These are phyloP conservation scores for Chlamydomonas incerta DNA, from an alignment of 139 green algal species.

Conservation along the genomic window DNA sequence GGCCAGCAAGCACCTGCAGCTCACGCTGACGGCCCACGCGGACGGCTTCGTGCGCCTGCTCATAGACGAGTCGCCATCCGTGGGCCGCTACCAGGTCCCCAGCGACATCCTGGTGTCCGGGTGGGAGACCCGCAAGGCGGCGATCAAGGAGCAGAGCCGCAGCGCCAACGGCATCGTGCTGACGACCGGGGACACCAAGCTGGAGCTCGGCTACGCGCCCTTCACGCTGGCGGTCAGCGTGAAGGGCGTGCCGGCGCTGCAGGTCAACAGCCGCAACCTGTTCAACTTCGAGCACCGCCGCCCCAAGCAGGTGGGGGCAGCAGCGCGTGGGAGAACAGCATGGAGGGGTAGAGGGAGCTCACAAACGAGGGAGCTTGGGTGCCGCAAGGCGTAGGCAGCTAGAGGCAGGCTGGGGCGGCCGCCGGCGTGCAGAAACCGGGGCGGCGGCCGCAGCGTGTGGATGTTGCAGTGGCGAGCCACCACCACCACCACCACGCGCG, in stretches of 20 bases:
- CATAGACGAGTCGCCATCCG: conserved; percentile 74
- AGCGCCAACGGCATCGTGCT: neutral
- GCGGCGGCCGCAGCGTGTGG: too few species aligned
- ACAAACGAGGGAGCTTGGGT: too few species aligned
- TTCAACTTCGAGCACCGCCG: conserved; percentile 92
- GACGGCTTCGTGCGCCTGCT: conserved; percentile 80
- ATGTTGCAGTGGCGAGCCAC: too few species aligned
- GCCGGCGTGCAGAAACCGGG: too few species aligned
- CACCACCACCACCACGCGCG: too few species aligned
- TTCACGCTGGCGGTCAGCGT: conserved; percentile 64
- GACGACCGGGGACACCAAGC: conserved; percentile 16
- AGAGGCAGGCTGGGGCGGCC: too few species aligned
- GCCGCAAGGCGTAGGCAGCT: too few species aligned
- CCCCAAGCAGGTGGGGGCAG: conserved; percentile 70
- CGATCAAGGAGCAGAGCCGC: neutral
- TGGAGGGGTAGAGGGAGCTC: too few species aligned
- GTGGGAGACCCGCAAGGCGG: conserved; percentile 18
- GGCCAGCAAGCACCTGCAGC: conserved; percentile 41
- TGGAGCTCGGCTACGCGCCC: conserved; percentile 72
- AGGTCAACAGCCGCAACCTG: conserved; percentile 82
- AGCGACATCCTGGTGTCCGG: conserved; percentile 5
- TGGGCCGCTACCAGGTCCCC: conserved; percentile 38
- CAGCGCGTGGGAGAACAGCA: too few species aligned
- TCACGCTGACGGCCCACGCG: conserved; percentile 78
- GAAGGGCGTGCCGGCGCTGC: conserved; percentile 54